phyloP scores from a whole-genome alignment of 352 stramenopile genomes.

The Globisporangium acanthophoron region DNA sequence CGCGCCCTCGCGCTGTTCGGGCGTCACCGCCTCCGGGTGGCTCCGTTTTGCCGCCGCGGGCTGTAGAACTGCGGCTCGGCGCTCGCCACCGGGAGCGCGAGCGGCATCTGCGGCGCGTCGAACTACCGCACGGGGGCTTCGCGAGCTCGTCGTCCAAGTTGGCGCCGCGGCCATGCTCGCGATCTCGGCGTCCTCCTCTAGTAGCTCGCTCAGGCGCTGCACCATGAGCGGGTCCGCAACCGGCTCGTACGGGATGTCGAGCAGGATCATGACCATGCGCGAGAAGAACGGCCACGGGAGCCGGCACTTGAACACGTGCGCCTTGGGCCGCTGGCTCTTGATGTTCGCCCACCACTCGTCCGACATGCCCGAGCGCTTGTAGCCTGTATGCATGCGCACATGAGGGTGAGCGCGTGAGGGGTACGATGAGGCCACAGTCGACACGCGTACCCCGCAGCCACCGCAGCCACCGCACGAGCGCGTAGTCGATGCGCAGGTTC shows the following conservation, averaged over 20 bases:
- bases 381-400: slow-evolving; percentile 13
- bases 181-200: slow-evolving; percentile 7
- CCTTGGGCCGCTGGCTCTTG: slow-evolving; percentile 37
- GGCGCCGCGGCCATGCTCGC: not conserved
- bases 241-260: slow-evolving; percentile 16
- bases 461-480: slow-evolving; percentile 38
- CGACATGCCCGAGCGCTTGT: slow-evolving; percentile 20
- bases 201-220: slow-evolving; percentile 19
- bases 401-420: not conserved
- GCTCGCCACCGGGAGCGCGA: not conserved
- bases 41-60: not conserved
- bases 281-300: slow-evolving; percentile 43
- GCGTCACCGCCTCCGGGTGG: not conserved
- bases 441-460: slow-evolving; percentile 23
- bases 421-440: not conserved
- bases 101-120: not conserved
- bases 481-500: slow-evolving; percentile 56
- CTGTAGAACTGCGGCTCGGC: not conserved
- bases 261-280: slow-evolving; percentile 42
- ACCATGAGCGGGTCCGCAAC: slow-evolving; percentile 13
- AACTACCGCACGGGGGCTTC: not conserved
- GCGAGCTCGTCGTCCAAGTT: not conserved
- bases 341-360: slow-evolving; percentile 47
- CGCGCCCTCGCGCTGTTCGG: slow-evolving; percentile 2
- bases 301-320: slow-evolving; percentile 50